These are phyloP conservation scores for Coniochaeta ligniaria DNA, from an alignment of 2,329 filamentous ascomycete species.

Conservation along the genomic window DNA sequence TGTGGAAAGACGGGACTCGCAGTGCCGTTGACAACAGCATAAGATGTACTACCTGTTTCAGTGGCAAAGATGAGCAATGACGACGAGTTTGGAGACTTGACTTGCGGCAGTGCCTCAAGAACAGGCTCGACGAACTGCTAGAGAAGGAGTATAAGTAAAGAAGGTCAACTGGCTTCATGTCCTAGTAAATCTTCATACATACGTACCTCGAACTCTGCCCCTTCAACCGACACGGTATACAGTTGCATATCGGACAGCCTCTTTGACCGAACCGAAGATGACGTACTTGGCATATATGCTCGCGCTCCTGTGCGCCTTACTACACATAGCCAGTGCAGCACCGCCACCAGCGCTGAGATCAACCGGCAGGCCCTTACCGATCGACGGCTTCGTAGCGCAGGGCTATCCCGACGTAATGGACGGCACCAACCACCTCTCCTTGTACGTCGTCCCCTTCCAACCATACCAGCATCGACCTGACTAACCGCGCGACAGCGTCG, in stretches of 20 bases:
- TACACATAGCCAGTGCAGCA: not conserved
- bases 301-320: not conserved
- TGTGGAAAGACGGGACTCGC: not conserved
- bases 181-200: not conserved
- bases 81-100: not conserved
- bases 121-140: not conserved
- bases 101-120: not conserved
- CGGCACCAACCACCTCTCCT: not conserved
- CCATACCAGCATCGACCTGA: not conserved
- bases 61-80: not conserved
- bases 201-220: not conserved
- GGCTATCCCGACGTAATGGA: constrained; percentile 1
- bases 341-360: not conserved
- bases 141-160: not conserved
- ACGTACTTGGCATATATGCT: not conserved
- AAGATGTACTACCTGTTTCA: not conserved
- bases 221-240: not conserved
- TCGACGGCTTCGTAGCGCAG: constrained; percentile 1
- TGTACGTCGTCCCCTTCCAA: not conserved
- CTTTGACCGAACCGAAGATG: not conserved
- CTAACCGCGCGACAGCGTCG: not conserved
- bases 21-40: not conserved
- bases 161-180: not conserved
- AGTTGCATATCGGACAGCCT: not conserved
- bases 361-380: not conserved